phyloP scores from a whole-genome alignment of 2,329 filamentous ascomycete species.

The Trichoderma afroharzianum region DNA sequence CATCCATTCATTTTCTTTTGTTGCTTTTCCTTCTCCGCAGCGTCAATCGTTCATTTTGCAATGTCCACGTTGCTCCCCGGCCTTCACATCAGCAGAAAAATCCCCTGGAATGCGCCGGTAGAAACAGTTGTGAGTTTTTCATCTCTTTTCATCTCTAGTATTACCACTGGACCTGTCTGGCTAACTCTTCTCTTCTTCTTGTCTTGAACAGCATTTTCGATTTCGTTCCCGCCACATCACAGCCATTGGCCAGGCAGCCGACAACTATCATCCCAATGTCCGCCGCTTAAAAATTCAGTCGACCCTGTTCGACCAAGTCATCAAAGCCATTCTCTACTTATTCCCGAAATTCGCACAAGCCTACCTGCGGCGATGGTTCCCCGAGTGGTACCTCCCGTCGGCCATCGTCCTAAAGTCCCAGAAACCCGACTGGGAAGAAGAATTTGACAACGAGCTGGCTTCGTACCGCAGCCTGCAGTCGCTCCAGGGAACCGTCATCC shows the following conservation, averaged over 20 bases:
- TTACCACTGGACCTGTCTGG: rapidly evolving
- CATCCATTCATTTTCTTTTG: neutral
- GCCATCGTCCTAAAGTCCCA: constrained; percentile 23
- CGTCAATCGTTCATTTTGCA: constrained; percentile 8
- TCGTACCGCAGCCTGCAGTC: constrained; percentile 22
- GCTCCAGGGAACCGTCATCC: constrained; percentile 25
- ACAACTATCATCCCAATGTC: constrained; percentile 23
- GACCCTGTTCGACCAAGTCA: constrained; percentile 7
- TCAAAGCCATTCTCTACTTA: constrained; percentile 10
- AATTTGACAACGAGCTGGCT: constrained; percentile 26
- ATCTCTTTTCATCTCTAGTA: neutral
- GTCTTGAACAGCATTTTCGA: constrained; percentile 7
- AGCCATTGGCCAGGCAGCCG: constrained; percentile 12
- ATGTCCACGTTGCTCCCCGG: constrained; percentile 14
- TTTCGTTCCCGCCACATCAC: constrained; percentile 18
- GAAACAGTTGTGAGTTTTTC: constrained; percentile 3
- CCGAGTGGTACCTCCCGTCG: constrained; percentile 21
- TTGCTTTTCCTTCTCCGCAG: neutral
- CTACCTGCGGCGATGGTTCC: constrained; percentile 15
- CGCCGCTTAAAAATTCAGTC: constrained; percentile 15
- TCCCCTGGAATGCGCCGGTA: constrained; percentile 5
- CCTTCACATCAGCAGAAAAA: constrained; percentile 14
- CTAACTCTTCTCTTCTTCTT: neutral
- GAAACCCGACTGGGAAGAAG: constrained; percentile 27
- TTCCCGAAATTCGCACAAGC: constrained; percentile 17